Evolutionary conservation across 2,329 filamentous ascomycete genomes (phyloP).

Genomic region (Coniella lustricola): DNA sequence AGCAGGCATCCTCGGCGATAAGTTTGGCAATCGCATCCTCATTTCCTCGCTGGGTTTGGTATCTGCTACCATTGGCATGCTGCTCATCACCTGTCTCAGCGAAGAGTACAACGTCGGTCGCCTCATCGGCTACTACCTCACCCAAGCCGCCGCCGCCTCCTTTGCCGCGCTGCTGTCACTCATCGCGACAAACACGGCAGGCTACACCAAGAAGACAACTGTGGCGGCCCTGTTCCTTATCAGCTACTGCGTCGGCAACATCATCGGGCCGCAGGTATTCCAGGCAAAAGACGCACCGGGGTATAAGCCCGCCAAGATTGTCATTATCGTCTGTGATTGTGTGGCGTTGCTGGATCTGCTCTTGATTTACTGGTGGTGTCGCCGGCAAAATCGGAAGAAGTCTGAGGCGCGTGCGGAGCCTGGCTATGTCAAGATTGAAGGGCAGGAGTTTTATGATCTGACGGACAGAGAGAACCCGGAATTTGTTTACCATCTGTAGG

Average conservation of each 20-base stretch:
- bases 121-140: constrained; percentile 60
- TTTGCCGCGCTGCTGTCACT: constrained; percentile 59
- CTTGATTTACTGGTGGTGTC: constrained; percentile 59
- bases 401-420: constrained; percentile 41
- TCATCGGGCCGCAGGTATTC: constrained; percentile 49
- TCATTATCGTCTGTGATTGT: constrained; percentile 52
- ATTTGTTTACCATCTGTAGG: constrained; percentile 52
- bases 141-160: constrained; percentile 49
- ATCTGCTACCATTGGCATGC: constrained; percentile 50
- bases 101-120: constrained; percentile 49
- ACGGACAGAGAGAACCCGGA: constrained; percentile 61
- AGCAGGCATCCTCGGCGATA: constrained; percentile 45
- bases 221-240: constrained; percentile 47
- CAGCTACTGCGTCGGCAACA: constrained; percentile 47
- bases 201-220: constrained; percentile 53
- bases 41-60: constrained; percentile 45
- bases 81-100: constrained; percentile 58
- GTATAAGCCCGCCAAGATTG: constrained; percentile 58
- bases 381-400: constrained; percentile 53
- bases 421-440: constrained; percentile 54
- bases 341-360: constrained; percentile 45
- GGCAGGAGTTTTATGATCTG: constrained; percentile 61
- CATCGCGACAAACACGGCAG: constrained; percentile 54
- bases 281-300: constrained; percentile 47
- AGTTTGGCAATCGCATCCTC: constrained; percentile 49